Evolutionary conservation across 2,329 filamentous ascomycete genomes (phyloP), one percentile per base, ranked within the genome.

Genomic region (Camillea tinctor): DNA sequence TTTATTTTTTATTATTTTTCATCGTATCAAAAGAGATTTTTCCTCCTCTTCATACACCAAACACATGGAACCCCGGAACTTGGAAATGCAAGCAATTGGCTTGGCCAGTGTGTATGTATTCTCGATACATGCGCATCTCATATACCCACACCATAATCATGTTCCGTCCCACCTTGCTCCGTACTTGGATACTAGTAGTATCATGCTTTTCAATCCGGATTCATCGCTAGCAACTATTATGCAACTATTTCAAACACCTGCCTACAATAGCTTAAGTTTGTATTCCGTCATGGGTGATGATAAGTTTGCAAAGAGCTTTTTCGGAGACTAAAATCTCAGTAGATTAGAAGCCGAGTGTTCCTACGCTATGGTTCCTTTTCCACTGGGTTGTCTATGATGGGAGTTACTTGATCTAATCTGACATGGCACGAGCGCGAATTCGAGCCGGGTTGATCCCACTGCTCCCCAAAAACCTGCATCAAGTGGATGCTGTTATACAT

Each of bases 391-490:
- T 79, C 75, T 20, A 71, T 80, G 78, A 79, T 71, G 77, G 76
- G 17, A 71, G 76, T 80, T 78, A 86, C 84, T 86, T 86, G 84
- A 87, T 86, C 84, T 86, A 86, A 86, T 86, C 83, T 86, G 83
- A 86, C 72, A 76, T 73, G 74, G 65, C 66, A 64, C 58, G 56
- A 62, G 68, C 59, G 22, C 52, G 52, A 9, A 44, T 9, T n/a
- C 13, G 26, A 30, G 6, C 26, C 24, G 13, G 24, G 54, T 54
- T 51, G 22, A 57, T 50, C 9, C 36, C 53, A 57, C 50, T 7
- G 30, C 52, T 60, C 53, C 36, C 50, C 20, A 50, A 52, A n/a
- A 53, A 24, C 48, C 55, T 24, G 22, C 22, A 55, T 59, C 59
- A 58, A 63, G 60, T 44, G 56, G 61, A 54, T 22, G 50, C n/a